These are phyloP conservation scores for Hypoxylon subgilvum DNA, from an alignment of 495 filamentous ascomycete species.

Conservation along the genomic window DNA sequence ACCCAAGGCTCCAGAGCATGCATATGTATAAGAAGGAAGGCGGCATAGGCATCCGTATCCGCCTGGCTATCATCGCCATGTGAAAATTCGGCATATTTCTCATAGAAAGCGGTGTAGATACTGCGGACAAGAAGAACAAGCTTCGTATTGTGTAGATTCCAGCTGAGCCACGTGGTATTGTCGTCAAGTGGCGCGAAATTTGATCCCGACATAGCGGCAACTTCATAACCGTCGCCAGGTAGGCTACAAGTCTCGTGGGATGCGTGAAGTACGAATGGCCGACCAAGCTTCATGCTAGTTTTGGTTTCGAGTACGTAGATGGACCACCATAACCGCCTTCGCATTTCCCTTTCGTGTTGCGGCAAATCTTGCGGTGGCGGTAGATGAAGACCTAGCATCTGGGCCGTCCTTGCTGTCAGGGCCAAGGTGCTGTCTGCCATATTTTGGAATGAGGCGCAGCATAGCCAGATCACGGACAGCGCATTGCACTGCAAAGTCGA, in stretches of 20 bases:
- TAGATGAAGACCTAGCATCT: constrained; percentile 55
- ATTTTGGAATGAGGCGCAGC: constrained; percentile 53
- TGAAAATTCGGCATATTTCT: constrained; percentile 29
- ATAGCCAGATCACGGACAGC: constrained; percentile 53
- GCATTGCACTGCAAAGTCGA: constrained; percentile 59
- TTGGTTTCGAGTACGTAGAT: constrained; percentile 55
- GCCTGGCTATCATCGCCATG: constrained; percentile 4
- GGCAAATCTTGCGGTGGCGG: constrained; percentile 48
- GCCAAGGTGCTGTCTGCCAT: constrained; percentile 49
- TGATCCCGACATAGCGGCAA: constrained; percentile 42
- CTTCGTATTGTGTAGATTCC: constrained; percentile 45
- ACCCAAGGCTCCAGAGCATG: constrained; percentile 46
- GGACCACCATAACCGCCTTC: constrained; percentile 58
- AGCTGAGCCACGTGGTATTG: constrained; percentile 37
- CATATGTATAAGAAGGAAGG: constrained; percentile 39
- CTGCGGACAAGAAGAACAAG: constrained; percentile 47
- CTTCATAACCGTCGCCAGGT: constrained; percentile 40
- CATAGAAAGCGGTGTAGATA: constrained; percentile 46
- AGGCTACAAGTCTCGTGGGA: constrained; percentile 42
- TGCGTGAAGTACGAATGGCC: constrained; percentile 46
- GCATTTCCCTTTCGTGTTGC: constrained; percentile 43
- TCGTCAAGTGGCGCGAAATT: constrained; percentile 43
- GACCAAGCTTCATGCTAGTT: constrained; percentile 55
- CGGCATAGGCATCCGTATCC: constrained; percentile 35
- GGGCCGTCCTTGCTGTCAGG: constrained; percentile 51